These are phyloP conservation scores for Pulveroboletus sp. DNA, from an alignment of 768 basidiomycete genomes.

Conservation along the genomic window DNA sequence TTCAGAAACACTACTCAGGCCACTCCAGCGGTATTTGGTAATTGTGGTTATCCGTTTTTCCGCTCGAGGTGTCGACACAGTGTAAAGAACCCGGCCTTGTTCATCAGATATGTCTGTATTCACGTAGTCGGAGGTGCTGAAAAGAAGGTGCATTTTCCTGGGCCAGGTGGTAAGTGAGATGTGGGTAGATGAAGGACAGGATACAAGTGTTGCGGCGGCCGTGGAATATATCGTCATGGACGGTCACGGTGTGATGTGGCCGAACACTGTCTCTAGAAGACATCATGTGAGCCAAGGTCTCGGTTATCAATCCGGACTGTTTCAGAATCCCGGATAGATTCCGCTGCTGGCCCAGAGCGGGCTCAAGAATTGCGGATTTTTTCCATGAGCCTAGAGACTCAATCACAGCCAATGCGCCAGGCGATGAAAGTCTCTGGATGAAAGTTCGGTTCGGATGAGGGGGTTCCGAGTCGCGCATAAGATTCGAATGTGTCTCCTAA, in stretches of 20 bases:
- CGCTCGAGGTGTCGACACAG: slow-evolving; percentile 15
- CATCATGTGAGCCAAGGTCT: slow-evolving; percentile 16
- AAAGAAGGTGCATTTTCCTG: slow-evolving; percentile 20
- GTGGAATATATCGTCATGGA: background rate
- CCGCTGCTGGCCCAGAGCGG: no score
- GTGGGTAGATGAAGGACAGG: background rate
- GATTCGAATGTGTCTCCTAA: no score
- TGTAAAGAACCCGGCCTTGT: slow-evolving; percentile 18
- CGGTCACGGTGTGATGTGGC: background rate
- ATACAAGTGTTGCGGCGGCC: background rate
- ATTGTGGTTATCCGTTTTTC: slow-evolving; percentile 21
- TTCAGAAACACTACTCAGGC: slow-evolving; percentile 14
- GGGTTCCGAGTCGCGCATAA: no score
- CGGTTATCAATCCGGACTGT: background rate
- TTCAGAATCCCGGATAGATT: background rate
- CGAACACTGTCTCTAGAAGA: background rate
- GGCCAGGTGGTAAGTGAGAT: background rate
- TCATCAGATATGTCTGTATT: slow-evolving; percentile 21
- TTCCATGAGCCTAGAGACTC: no score
- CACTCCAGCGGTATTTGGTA: slow-evolving; percentile 24
- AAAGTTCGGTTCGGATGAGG: no score
- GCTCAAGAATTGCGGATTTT: no score
- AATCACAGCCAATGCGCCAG: no score
- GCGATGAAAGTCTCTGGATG: no score
- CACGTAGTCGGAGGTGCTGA: slow-evolving; percentile 17